These are phyloP conservation scores for Isoetes taiwanensis DNA, from an alignment of 75 land plant species.

Conservation along the genomic window DNA sequence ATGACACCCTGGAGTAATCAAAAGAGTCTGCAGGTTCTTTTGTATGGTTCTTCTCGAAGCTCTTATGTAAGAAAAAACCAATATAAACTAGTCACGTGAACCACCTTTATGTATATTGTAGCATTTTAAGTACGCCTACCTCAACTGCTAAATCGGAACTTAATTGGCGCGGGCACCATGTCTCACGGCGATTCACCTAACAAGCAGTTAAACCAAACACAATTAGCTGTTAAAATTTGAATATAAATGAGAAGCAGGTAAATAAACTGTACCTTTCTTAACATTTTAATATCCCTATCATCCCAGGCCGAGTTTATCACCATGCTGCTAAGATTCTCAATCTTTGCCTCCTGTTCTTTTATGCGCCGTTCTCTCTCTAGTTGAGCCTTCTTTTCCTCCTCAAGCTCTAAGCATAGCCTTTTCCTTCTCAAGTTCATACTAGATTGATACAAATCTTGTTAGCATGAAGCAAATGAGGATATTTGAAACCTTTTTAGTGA, in stretches of 20 bases:
- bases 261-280: conserved; percentile 17
- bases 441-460: neutral
- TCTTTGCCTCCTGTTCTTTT: conserved; percentile 2
- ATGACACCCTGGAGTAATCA: no score
- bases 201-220: neutral
- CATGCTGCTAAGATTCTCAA: neutral
- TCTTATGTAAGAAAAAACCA: no score
- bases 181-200: conserved; percentile 22
- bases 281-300: no score
- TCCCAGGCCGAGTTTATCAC: conserved; percentile 2
- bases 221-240: neutral
- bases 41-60: no score
- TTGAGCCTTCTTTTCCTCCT: conserved; percentile 7
- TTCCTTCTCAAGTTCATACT: conserved; percentile 4
- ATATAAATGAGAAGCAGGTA: neutral
- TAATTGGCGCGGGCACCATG: conserved; percentile 18
- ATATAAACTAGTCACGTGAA: no score
- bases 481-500: neutral
- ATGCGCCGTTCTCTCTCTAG: neutral
- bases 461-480: neutral
- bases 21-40: no score
- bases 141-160: conserved; percentile 6
- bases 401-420: neutral
- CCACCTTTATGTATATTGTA: no score
- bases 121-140: no score